Base-by-base conservation (phyloP, 169 alveolate genomes). In the Pseudocohnilembus persalinus region DNA sequence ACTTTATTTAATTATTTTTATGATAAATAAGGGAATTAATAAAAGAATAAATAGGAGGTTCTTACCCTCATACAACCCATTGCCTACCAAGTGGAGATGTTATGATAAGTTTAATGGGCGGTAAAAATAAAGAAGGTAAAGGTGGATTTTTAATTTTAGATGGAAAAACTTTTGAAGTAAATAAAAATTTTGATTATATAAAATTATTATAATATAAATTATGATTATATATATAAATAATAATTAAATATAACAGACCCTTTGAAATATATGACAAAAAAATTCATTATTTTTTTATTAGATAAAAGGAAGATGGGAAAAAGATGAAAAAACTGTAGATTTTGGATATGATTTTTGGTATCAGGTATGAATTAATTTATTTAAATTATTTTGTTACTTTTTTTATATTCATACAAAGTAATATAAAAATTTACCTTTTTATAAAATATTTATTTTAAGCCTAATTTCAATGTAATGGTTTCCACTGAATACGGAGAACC, bases 261-360 rank as follows among this genome's bases (percentile, higher is more conserved):
- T n/a, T n/a, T n/a, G n/a, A n/a, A n/a, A n/a, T n/a, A n/a, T n/a
- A n/a, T n/a, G n/a, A n/a, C n/a, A n/a, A n/a, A n/a, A n/a, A n/a
- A n/a, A n/a, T n/a, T n/a, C n/a, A n/a, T n/a, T n/a, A n/a, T n/a
- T 49, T 49, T 49, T 49, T 11, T 49, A 4, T 49, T 49, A 49
- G 68, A 49, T 49, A 49, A 49, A 49, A 49, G 68, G 68, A n/a
- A 77, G 82, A 77, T 77, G 82, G 82, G 82, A 77, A 33, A 77
- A 68, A 27, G 24, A 77, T 28, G 82, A 77, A 34, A 31, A 77
- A 33, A n/a, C 65, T 34, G 15, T 33, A 26, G 16, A 63, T 0
- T 77, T 76, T 31, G 85, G 85, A 20, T 81, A 87, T 29, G 91
- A 87, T 31, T 87, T 87, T 78, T 87, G 91, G 91, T 88, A 88